Percentiles rank a stretch among this genome's conserved stretches.
Evolutionary conservation across 805 yeast genomes (phyloP).

Genomic region (Candida pseudoglaebosa): DNA sequence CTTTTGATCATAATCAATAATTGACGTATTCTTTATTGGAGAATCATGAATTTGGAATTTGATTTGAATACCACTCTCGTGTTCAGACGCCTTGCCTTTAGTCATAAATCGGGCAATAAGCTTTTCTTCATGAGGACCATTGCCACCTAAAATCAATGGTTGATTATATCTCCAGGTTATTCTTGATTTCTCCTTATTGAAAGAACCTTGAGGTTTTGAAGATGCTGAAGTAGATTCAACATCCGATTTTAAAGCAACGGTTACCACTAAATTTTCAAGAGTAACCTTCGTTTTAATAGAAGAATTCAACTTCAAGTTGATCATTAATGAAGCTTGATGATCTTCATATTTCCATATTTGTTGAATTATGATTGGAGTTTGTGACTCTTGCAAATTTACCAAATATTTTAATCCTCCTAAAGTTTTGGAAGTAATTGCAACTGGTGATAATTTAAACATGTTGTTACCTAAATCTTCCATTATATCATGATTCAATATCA

Average conservation of each 20-base stretch:
- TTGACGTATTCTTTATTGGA: conserved; percentile 38
- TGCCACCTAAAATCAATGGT: conserved; percentile 35
- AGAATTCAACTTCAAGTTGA: conserved; percentile 59
- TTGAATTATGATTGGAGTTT: conserved; percentile 64
- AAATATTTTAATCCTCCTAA: conserved; percentile 81
- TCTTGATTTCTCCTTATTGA: conserved; percentile 79
- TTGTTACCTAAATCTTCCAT: conserved; percentile 24
- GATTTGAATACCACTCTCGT: conserved; percentile 68
- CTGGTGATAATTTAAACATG: conserved; percentile 43
- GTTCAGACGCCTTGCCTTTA: conserved; percentile 64
- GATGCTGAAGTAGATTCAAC: conserved; percentile 70
- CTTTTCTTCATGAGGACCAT: conserved; percentile 50
- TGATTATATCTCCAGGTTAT: conserved; percentile 73
- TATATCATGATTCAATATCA: conserved; percentile 38
- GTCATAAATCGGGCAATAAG: conserved; percentile 86
- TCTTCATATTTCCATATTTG: conserved; percentile 91
- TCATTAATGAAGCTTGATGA: conserved; percentile 79
- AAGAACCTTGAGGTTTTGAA: conserved; percentile 89
- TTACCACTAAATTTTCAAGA: conserved; percentile 57
- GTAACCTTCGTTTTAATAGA: conserved; percentile 33
- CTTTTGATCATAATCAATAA: conserved; percentile 26
- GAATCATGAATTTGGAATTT: conserved; percentile 52
- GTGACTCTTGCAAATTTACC: conserved; percentile 31
- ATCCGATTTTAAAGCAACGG: conserved; percentile 55
- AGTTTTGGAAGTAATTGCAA: conserved; percentile 56